Percentiles rank a stretch among this genome's conserved stretches.
phyloP scores from a whole-genome alignment of 768 basidiomycete species.

The Lenzites betulinus region DNA sequence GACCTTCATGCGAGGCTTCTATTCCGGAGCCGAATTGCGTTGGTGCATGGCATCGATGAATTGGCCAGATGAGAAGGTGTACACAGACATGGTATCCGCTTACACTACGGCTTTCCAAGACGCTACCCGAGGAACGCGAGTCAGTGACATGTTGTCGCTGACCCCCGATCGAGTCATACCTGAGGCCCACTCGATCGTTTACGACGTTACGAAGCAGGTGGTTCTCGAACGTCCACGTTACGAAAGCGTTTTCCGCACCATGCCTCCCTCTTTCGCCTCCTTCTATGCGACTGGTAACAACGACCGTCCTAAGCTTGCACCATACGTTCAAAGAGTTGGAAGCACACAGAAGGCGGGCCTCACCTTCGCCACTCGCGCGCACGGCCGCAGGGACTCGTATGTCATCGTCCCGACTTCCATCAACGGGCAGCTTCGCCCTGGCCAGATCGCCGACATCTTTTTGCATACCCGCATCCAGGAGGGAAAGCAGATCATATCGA shows the following conservation, averaged over 20 bases:
- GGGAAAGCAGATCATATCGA: background rate
- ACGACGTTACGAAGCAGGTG: background rate
- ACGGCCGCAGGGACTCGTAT: background rate
- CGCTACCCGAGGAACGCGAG: background rate
- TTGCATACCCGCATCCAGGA: background rate
- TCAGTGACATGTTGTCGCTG: background rate
- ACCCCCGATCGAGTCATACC: background rate
- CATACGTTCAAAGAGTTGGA: background rate
- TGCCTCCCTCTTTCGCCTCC: background rate
- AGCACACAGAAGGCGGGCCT: background rate
- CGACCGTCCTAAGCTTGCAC: background rate
- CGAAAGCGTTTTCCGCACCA: background rate
- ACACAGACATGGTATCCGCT: background rate
- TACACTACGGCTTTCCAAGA: background rate
- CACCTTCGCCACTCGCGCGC: background rate
- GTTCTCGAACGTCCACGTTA: background rate
- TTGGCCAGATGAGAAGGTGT: background rate
- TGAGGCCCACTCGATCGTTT: background rate
- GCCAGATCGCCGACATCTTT: background rate
- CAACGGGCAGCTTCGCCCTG: background rate
- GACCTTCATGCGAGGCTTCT: slow-evolving; percentile 3
- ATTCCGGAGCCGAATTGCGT: background rate
- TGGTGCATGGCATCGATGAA: background rate
- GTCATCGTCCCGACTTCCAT: background rate
- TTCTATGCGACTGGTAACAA: background rate